A percentile compares a stretch with the other conserved stretches of the same genome.
These are phyloP conservation scores for Coemansia sp. DNA, from an alignment of 192 early-diverging fungal species.

Conservation along the genomic window DNA sequence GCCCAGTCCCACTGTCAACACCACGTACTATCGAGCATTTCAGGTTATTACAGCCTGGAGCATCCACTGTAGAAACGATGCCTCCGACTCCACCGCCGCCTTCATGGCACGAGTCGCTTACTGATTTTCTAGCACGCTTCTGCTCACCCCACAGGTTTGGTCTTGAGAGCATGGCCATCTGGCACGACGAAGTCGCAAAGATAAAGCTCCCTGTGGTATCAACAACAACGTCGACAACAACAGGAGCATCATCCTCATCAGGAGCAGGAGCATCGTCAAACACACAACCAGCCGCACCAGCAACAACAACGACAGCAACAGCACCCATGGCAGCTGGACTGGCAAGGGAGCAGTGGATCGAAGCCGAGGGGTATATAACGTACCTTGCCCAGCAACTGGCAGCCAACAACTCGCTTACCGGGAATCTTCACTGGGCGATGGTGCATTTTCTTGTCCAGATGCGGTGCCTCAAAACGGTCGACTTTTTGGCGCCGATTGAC, in stretches of 20 bases:
- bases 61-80: neutral
- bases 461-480: constrained; percentile 51
- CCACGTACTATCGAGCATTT: constrained; percentile 43
- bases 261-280: constrained; percentile 1
- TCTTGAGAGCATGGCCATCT: constrained; percentile 39
- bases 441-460: constrained; percentile 44
- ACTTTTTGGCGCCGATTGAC: constrained; percentile 40
- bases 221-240: neutral
- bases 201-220: constrained; percentile 5
- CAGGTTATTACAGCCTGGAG: constrained; percentile 10
- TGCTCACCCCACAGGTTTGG: constrained; percentile 45
- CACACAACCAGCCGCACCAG: neutral
- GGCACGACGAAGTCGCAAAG: constrained; percentile 48
- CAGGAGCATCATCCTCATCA: neutral
- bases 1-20: constrained; percentile 21
- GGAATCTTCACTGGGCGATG: constrained; percentile 51
- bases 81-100: constrained; percentile 18
- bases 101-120: constrained; percentile 36
- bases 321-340: neutral
- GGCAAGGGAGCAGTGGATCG: constrained; percentile 35
- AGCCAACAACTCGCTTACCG: constrained; percentile 38
- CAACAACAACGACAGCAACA: neutral
- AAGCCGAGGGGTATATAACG: constrained; percentile 29
- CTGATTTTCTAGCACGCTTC: constrained; percentile 31
- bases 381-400: constrained; percentile 43